Percentiles rank a stretch among this genome's conserved stretches.
These are phyloP conservation scores for Xylariales sp. DNA, from an alignment of 2,329 filamentous ascomycete species.

Conservation along the genomic window DNA sequence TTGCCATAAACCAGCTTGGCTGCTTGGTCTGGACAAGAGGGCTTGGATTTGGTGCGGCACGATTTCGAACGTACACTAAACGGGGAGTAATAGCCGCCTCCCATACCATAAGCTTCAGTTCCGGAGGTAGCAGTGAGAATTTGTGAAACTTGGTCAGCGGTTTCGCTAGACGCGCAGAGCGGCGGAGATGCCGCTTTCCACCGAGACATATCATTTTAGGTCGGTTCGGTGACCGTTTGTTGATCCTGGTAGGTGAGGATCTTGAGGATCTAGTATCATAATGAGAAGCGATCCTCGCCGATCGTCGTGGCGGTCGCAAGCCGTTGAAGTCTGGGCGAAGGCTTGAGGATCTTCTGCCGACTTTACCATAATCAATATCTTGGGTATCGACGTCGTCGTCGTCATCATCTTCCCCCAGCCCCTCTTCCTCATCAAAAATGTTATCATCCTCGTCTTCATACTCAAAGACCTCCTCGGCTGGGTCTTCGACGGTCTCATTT, in stretches of 20 bases:
- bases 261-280: neutral
- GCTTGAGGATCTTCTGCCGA: neutral
- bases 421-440: neutral
- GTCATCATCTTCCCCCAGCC: neutral
- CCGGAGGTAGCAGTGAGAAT: constrained; percentile 18
- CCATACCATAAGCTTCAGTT: constrained; percentile 25
- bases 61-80: constrained; percentile 23
- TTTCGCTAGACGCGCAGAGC: constrained; percentile 21
- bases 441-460: neutral
- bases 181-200: constrained; percentile 10
- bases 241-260: neutral
- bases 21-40: constrained; percentile 16
- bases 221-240: neutral
- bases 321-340: neutral
- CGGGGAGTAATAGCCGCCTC: constrained; percentile 21
- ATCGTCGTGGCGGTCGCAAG: neutral
- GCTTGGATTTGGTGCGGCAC: constrained; percentile 9
- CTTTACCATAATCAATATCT: neutral
- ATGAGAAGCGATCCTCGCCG: neutral
- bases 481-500: too few relatives aligned
- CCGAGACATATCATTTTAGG: too few relatives aligned
- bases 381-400: neutral
- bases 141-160: constrained; percentile 22
- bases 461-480: too few relatives aligned
- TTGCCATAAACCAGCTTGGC: constrained; percentile 22